Percentiles rank a stretch among this genome's conserved stretches.
phyloP scores from a whole-genome alignment of 2,329 filamentous ascomycete genomes.

The Fusarium sp. region DNA sequence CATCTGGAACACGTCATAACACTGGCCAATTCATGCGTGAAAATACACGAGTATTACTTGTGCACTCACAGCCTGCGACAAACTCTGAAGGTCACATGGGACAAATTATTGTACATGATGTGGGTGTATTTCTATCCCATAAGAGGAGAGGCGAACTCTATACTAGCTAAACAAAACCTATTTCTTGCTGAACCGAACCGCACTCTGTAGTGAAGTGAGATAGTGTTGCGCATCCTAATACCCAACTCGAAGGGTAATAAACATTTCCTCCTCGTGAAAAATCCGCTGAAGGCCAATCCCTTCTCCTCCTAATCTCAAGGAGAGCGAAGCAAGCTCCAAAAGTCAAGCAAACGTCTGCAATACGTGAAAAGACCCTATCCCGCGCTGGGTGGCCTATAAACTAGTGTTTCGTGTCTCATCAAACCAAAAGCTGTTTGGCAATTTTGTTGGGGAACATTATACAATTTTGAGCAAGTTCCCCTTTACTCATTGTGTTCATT shows the following conservation, averaged over 20 bases:
- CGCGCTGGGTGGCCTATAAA: slow-evolving; percentile 29
- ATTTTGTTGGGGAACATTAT: slow-evolving; percentile 34
- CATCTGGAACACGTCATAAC: background rate
- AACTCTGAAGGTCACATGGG: background rate
- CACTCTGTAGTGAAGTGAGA: slow-evolving; percentile 17
- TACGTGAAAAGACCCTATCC: slow-evolving; percentile 40
- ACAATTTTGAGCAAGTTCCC: slow-evolving; percentile 39
- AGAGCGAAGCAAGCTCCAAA: slow-evolving; percentile 31
- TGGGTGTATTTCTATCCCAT: slow-evolving; percentile 43
- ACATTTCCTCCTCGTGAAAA: slow-evolving; percentile 18
- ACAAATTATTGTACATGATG: background rate
- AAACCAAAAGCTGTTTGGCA: slow-evolving; percentile 35
- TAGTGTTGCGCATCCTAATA: slow-evolving; percentile 28
- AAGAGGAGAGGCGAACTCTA: slow-evolving; percentile 45
- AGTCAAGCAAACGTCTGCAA: slow-evolving; percentile 33
- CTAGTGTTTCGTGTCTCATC: slow-evolving; percentile 43
- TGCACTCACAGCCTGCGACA: background rate
- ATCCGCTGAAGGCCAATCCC: slow-evolving; percentile 6
- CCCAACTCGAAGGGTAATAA: slow-evolving; percentile 38
- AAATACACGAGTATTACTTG: background rate
- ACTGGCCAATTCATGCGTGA: background rate
- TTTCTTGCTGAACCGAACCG: slow-evolving; percentile 36
- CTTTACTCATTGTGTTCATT: slow-evolving; percentile 20
- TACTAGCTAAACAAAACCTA: slow-evolving; percentile 38
- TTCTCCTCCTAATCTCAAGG: slow-evolving; percentile 6